A percentile compares a stretch with the other conserved stretches of the same genome.
These are phyloP conservation scores for Oryza brachyantha DNA, from an alignment of 176 grass and related monocot species.

Conservation along the genomic window DNA sequence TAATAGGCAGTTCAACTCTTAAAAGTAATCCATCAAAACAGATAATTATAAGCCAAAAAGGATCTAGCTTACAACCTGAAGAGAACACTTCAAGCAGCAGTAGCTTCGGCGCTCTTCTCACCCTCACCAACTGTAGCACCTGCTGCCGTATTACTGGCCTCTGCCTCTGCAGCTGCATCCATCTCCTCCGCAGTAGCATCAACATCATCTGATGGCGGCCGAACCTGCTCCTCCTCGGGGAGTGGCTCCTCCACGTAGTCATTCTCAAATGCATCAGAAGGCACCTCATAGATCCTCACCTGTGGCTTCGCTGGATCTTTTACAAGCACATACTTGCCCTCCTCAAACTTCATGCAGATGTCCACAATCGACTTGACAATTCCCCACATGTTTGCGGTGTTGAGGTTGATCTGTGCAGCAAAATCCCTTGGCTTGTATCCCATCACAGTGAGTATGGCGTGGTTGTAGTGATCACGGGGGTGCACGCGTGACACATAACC, in stretches of 20 bases:
- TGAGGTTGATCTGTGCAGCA: conserved; percentile 79
- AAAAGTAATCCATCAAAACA: conserved; percentile 1
- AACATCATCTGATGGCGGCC: conserved; percentile 45
- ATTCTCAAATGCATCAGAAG: conserved; percentile 81
- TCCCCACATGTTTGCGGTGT: conserved; percentile 90
- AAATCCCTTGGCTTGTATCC: conserved; percentile 85
- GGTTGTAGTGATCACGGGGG: conserved; percentile 73
- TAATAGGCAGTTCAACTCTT: conserved; percentile 18
- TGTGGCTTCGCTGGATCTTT: conserved; percentile 80
- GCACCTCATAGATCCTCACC: conserved; percentile 74
- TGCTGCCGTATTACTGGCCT: conserved; percentile 33
- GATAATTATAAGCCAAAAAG: conserved; percentile 30
- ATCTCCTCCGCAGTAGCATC: conserved; percentile 49
- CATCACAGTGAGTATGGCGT: conserved; percentile 66
- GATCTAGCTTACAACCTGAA: conserved; percentile 16
- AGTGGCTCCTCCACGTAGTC: conserved; percentile 93
- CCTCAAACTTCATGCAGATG: conserved; percentile 77
- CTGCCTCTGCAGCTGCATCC: conserved; percentile 65
- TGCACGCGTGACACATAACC: conserved; percentile 75
- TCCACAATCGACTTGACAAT: conserved; percentile 88
- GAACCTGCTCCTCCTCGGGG: conserved; percentile 87
- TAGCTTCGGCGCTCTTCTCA: conserved; percentile 32
- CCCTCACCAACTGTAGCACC: conserved; percentile 24
- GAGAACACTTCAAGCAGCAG: conserved; percentile 40
- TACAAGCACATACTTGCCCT: conserved; percentile 87